Base-by-base conservation (phyloP, 2,329 filamentous ascomycete species). In the Arachnopeziza araneosa region DNA sequence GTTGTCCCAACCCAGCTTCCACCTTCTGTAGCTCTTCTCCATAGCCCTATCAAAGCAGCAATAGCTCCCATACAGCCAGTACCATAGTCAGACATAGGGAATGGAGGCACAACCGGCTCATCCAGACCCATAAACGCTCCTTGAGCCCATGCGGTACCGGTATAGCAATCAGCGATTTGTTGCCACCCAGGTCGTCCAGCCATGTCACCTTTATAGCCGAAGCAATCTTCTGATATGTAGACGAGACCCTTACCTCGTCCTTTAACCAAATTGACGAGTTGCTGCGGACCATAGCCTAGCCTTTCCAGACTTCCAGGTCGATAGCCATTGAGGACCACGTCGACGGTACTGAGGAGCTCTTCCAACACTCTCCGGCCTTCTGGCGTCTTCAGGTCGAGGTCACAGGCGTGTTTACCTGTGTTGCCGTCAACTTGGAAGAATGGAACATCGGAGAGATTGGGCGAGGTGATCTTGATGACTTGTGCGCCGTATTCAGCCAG, bases 401-500 rank as follows among this genome's bases (percentile, higher is more conserved):
- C 83, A 1, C 80, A 78, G 0, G 85, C 80, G 64, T 86, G 86
- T 70, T 91, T 91, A 24, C 88, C 88, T 69, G 86, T 83, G 69
- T 90, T 90, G 14, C 86, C 83, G 64, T 90, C 87, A 0, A 89
- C 81, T 66, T 90, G 87, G 72, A 89, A 89, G 73, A 88, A 87
- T 0, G 86, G 85, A 1, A 90, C 84, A 62, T 90, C 88, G 4
- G 83, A 83, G n/a, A 91, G 77, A 52, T 83, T 76, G 0, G 85
- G 82, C 8, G 83, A 84, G 2, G 87, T 91, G 52, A 91, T 79
- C 67, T 90, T 89, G 65, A 92, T 79, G 0, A 92, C 88, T 57
- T 87, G 82, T 8, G 89, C 89, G 1, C 89, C 89, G 69, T 91
- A 87, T 63, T 90, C 88, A n/a, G 86, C 87, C 0, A 92, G 79